A percentile compares a stretch with the other conserved stretches of the same genome.
Evolutionary conservation across 345 rosid species (phyloP).

Genomic region (Gossypium raimondii): DNA sequence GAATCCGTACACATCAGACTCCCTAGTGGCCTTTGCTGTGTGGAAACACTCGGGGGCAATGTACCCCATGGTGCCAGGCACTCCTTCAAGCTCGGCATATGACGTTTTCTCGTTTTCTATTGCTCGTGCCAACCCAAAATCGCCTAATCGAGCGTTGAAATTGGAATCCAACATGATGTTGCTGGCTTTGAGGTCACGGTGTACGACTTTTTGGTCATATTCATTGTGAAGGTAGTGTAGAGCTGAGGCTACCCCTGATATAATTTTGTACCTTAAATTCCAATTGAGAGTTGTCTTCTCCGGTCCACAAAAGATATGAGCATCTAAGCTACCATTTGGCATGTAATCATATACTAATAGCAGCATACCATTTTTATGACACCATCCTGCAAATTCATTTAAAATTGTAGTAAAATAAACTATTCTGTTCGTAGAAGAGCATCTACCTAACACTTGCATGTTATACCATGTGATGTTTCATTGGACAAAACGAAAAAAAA

Average conservation of each 20-base stretch:
- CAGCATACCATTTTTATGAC: slow-evolving; percentile 46
- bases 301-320: slow-evolving; percentile 35
- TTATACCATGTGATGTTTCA: slow-evolving; percentile 11
- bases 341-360: slow-evolving; percentile 54
- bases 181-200: slow-evolving; percentile 66
- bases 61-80: slow-evolving; percentile 51
- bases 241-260: slow-evolving; percentile 49
- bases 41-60: slow-evolving; percentile 61
- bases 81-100: slow-evolving; percentile 48
- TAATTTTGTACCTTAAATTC: slow-evolving; percentile 39
- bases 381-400: slow-evolving; percentile 38
- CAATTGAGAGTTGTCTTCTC: slow-evolving; percentile 30
- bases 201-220: slow-evolving; percentile 55
- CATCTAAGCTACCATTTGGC: slow-evolving; percentile 63
- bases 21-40: slow-evolving; percentile 50
- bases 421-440: neutral
- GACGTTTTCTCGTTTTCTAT: slow-evolving; percentile 50
- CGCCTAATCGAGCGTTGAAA: slow-evolving; percentile 57
- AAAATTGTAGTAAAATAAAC: slow-evolving; percentile 6
- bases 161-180: slow-evolving; percentile 51
- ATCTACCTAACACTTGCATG: neutral
- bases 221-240: slow-evolving; percentile 59
- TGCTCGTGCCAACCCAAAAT: slow-evolving; percentile 55
- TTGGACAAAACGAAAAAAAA: neutral
- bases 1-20: slow-evolving; percentile 56